These are phyloP conservation scores for Solanum verrucosum DNA, from an alignment of 257 asterid species.

Conservation along the genomic window DNA sequence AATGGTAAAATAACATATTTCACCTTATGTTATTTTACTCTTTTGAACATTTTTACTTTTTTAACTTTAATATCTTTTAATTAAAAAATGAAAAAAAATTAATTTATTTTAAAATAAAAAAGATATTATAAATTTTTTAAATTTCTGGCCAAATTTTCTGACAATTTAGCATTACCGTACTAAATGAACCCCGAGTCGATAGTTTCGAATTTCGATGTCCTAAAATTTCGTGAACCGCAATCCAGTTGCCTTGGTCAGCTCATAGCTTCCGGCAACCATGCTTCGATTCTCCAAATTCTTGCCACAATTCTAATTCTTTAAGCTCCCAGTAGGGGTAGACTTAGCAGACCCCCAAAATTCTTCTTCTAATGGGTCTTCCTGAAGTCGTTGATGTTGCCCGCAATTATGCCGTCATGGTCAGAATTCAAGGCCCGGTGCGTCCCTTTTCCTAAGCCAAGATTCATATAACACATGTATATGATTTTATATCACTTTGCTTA, in stretches of 20 bases:
- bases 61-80: too few species aligned
- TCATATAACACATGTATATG: background rate
- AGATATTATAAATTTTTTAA: too few species aligned
- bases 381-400: constrained; percentile 80
- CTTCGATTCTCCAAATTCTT: background rate
- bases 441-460: background rate
- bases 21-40: too few species aligned
- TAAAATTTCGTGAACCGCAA: background rate
- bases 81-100: too few species aligned
- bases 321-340: background rate
- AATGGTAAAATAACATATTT: too few species aligned
- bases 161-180: too few species aligned
- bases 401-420: constrained; percentile 80
- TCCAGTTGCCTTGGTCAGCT: background rate
- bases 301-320: background rate
- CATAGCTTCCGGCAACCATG: background rate
- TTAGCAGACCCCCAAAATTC: background rate
- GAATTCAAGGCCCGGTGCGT: constrained; percentile 97
- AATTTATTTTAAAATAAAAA: too few species aligned
- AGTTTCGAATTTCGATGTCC: background rate
- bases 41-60: too few species aligned
- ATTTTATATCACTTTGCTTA: background rate
- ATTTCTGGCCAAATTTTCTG: too few species aligned
- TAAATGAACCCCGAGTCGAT: background rate
- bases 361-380: constrained; percentile 58